Evolutionary conservation across 805 yeast genomes (phyloP).

Genomic region (Teunomyces cretensis): DNA sequence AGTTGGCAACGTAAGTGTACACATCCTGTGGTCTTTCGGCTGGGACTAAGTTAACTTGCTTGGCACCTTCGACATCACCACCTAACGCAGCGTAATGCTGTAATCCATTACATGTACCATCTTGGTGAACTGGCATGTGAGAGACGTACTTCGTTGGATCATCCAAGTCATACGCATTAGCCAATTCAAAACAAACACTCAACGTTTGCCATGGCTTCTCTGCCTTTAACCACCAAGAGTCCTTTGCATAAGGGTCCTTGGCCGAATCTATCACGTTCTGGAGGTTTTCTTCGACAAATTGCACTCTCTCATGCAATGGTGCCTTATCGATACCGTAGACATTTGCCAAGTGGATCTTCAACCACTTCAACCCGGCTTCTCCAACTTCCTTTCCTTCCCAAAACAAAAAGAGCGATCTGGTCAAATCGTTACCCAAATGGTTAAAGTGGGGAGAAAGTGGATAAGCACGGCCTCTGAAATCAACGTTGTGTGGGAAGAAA

Average conservation of each 20-base stretch:
- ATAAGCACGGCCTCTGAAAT: slow-evolving; percentile 82
- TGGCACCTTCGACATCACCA: slow-evolving; percentile 82
- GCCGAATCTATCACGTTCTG: slow-evolving; percentile 59
- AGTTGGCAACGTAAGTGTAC: slow-evolving; percentile 64
- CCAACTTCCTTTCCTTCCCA: slow-evolving; percentile 79
- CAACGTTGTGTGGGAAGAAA: slow-evolving; percentile 78
- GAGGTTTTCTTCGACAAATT: slow-evolving; percentile 57
- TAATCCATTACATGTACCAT: slow-evolving; percentile 83
- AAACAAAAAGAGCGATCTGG: slow-evolving; percentile 67
- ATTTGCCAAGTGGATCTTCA: slow-evolving; percentile 73
- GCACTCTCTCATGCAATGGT: slow-evolving; percentile 60
- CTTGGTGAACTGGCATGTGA: slow-evolving; percentile 80
- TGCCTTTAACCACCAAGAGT: slow-evolving; percentile 68
- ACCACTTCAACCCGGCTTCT: slow-evolving; percentile 63
- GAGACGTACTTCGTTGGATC: slow-evolving; percentile 68
- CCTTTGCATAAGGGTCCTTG: slow-evolving; percentile 55
- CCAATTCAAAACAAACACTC: slow-evolving; percentile 66
- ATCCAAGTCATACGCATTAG: slow-evolving; percentile 56
- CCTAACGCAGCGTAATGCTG: slow-evolving; percentile 88
- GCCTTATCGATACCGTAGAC: slow-evolving; percentile 74
- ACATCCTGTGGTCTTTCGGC: slow-evolving; percentile 76
- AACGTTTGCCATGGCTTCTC: slow-evolving; percentile 86
- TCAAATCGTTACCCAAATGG: slow-evolving; percentile 77
- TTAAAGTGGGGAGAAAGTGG: slow-evolving; percentile 80
- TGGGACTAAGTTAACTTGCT: slow-evolving; percentile 73